phyloP scores from a whole-genome alignment of 1,284 basidiomycete species.

The Pseudozyma flocculosa region DNA sequence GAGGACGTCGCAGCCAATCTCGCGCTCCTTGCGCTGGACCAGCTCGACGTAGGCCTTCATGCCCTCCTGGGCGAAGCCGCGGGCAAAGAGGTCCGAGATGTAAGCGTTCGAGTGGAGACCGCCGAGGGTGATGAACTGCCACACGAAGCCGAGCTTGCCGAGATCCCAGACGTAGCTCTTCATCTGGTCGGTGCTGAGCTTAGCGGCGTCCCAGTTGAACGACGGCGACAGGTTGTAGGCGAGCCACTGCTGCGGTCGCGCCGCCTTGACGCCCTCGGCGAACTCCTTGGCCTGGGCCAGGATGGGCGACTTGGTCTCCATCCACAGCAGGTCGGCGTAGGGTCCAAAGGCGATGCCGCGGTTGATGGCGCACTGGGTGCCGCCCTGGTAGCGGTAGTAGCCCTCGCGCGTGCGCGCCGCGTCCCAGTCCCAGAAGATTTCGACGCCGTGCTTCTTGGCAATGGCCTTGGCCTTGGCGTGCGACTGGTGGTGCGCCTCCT shows the following conservation, averaged over 20 bases:
- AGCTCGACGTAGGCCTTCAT: conserved; percentile 67
- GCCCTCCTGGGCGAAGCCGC: conserved; percentile 76
- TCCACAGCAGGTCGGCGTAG: conserved; percentile 73
- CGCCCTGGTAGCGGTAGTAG: conserved; percentile 94
- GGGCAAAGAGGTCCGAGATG: conserved; percentile 90
- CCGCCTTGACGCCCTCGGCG: conserved; percentile 62
- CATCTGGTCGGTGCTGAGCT: conserved; percentile 82
- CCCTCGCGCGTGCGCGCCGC: conserved; percentile 90
- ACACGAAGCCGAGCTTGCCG: conserved; percentile 88
- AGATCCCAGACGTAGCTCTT: conserved; percentile 88
- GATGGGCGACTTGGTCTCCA: conserved; percentile 95
- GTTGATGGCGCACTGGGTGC: conserved; percentile 89
- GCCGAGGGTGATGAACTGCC: conserved; percentile 97
- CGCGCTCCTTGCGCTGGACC: conserved; percentile 62
- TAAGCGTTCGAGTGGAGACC: conserved; percentile 96
- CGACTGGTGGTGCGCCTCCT: conserved; percentile 68
- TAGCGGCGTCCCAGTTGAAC: conserved; percentile 63
- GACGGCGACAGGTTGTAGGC: conserved; percentile 58
- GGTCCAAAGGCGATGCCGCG: conserved; percentile 90
- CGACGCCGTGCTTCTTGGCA: conserved; percentile 77
- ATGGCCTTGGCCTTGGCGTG: conserved; percentile 72
- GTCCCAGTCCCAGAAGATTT: conserved; percentile 86
- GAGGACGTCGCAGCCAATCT: conserved; percentile 60
- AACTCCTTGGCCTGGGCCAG: conserved; percentile 90
- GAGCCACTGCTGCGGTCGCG: conserved; percentile 54